These are phyloP conservation scores for Globisporangium radiosum DNA, from an alignment of 352 stramenopile genomes.

Conservation along the genomic window DNA sequence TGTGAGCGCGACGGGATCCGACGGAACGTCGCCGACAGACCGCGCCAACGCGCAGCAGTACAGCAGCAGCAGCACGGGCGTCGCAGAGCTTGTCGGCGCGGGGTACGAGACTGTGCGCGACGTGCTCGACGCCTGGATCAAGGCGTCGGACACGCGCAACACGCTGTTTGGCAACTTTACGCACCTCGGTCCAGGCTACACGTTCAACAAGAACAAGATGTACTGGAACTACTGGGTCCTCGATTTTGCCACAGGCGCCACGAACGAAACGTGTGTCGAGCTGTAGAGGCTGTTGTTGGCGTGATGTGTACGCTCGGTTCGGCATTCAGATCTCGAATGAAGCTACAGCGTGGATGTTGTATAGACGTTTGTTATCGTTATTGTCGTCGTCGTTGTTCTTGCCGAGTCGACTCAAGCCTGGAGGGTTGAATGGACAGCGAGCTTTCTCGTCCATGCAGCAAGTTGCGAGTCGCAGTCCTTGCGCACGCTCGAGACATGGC, in stretches of 20 bases:
- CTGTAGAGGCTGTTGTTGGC: not conserved
- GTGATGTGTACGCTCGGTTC: too few species aligned
- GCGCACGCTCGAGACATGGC: constrained; percentile 18
- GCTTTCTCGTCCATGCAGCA: not conserved
- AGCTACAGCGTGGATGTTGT: not conserved
- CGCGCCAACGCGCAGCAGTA: constrained; percentile 20
- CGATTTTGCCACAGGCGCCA: constrained; percentile 17
- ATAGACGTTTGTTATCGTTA: not conserved
- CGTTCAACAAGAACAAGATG: constrained; percentile 21
- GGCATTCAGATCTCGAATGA: not conserved
- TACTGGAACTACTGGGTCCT: constrained; percentile 29
- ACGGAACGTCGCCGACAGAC: constrained; percentile 19
- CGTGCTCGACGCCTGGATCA: constrained; percentile 26
- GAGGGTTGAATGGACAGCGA: too few species aligned
- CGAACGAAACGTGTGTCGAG: constrained; percentile 13
- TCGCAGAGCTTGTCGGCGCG: constrained; percentile 21
- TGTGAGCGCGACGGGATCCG: constrained; percentile 18
- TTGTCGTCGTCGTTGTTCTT: too few species aligned
- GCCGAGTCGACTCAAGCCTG: too few species aligned
- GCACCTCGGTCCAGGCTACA: constrained; percentile 25
- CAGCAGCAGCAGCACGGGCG: constrained; percentile 20
- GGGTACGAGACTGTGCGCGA: constrained; percentile 20
- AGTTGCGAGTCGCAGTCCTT: constrained; percentile 14
- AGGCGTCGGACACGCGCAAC: constrained; percentile 10
- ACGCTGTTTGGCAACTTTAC: constrained; percentile 21